Percentiles rank a stretch among this genome's conserved stretches.
These are phyloP conservation scores for Lenzites betulinus DNA, from an alignment of 768 basidiomycete species.

Conservation along the genomic window DNA sequence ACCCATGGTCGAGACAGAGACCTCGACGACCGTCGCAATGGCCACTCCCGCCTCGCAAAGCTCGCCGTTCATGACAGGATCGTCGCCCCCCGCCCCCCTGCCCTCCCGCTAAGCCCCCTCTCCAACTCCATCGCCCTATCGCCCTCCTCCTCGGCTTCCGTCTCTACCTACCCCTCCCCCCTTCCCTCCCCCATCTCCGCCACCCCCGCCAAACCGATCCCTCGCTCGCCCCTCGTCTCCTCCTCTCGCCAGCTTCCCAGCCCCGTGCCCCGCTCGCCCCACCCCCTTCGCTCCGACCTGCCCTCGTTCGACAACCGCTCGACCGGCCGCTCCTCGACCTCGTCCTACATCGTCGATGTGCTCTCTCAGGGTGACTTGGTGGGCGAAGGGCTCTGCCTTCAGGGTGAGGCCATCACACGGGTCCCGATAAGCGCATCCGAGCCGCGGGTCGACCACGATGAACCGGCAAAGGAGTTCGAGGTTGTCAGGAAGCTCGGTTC, in stretches of 20 bases:
- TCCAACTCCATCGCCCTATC: constrained; percentile 34
- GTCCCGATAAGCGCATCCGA: constrained; percentile 48
- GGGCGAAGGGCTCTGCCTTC: constrained; percentile 64
- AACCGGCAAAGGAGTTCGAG: constrained; percentile 70
- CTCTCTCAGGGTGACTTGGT: constrained; percentile 74
- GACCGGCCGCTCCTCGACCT: constrained; percentile 31
- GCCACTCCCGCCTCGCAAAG: constrained; percentile 21
- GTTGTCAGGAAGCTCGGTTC: constrained; percentile 86
- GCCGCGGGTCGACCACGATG: constrained; percentile 36
- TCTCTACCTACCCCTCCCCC: constrained; percentile 37
- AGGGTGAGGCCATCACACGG: constrained; percentile 64
- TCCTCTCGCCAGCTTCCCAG: constrained; percentile 27
- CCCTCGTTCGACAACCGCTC: constrained; percentile 21
- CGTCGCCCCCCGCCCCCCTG: constrained; percentile 23
- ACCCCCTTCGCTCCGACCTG: constrained; percentile 25
- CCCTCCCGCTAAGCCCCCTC: constrained; percentile 34
- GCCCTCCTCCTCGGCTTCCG: constrained; percentile 30
- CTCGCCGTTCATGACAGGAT: constrained; percentile 27
- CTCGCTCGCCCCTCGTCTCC: constrained; percentile 26
- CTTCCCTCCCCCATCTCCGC: constrained; percentile 36
- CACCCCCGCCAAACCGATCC: constrained; percentile 26
- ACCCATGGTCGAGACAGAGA: constrained; percentile 21
- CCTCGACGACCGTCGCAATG: constrained; percentile 24
- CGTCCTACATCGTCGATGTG: constrained; percentile 57
- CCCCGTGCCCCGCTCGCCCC: constrained; percentile 26